phyloP scores from a whole-genome alignment of 495 filamentous ascomycete genomes.

The Tuber aestivum region DNA sequence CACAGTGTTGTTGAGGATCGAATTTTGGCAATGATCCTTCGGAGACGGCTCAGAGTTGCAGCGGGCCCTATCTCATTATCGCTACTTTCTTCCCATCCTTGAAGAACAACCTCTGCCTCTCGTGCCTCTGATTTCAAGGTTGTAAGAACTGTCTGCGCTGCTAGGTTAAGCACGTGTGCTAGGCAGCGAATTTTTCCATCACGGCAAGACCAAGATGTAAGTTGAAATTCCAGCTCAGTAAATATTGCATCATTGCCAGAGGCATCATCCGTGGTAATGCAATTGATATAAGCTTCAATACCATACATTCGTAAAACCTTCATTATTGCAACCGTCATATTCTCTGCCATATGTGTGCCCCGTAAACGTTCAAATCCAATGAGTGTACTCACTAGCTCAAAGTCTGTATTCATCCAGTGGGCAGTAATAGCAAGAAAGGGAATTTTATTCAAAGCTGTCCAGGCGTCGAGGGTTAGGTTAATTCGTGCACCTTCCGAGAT shows the following conservation, averaged over 20 bases:
- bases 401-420: constrained; percentile 13
- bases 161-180: constrained; percentile 18
- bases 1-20: background rate
- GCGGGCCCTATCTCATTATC: background rate
- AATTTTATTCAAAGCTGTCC: constrained; percentile 15
- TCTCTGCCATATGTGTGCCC: constrained; percentile 8
- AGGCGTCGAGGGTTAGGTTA: constrained; percentile 13
- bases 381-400: constrained; percentile 3
- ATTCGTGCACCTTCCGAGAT: background rate
- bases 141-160: background rate
- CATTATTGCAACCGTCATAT: too few relatives aligned
- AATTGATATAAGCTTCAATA: constrained; percentile 2
- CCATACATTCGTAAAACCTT: background rate
- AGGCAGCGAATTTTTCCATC: constrained; percentile 16
- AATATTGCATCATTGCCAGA: constrained; percentile 4
- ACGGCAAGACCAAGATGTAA: background rate
- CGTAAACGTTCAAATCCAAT: constrained; percentile 2
- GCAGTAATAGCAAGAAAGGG: constrained; percentile 16
- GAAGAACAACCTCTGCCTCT: too few relatives aligned
- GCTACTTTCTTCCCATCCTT: background rate
- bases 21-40: constrained; percentile 7
- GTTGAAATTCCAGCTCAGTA: too few relatives aligned
- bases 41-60: background rate
- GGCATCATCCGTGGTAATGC: constrained; percentile 13
- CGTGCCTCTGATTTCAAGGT: too few relatives aligned